Conservation (phyloP, 768 basidiomycete genomes). For the Hemileccinum impolitum region DNA sequence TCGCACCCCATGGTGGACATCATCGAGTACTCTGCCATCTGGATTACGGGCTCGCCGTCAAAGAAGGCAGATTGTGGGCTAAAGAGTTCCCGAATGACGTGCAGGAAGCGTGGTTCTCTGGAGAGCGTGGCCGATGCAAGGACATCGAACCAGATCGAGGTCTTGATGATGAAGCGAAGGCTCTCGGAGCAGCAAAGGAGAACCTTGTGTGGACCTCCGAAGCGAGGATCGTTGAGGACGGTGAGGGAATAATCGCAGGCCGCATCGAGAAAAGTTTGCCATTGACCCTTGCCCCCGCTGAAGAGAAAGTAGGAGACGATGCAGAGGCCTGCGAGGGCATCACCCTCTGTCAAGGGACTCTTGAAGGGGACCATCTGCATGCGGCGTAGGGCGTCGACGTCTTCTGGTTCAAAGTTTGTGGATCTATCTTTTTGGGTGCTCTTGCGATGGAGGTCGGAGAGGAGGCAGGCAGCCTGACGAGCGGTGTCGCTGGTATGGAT, state of each 20-base stretch:
- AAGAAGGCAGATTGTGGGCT: conserved; percentile 17
- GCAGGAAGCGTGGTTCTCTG: conserved; percentile 53
- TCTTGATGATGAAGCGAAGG: conserved; percentile 73
- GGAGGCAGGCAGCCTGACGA: conserved; percentile 56
- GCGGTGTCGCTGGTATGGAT: conserved; percentile 46
- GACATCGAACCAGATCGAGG: conserved; percentile 86
- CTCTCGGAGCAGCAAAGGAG: conserved; percentile 46
- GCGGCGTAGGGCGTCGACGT: conserved; percentile 25
- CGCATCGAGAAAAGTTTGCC: conserved; percentile 63
- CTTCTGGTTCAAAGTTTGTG: conserved; percentile 19
- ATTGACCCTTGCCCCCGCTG: conserved; percentile 67
- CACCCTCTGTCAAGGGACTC: conserved; percentile 46
- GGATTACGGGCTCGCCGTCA: conserved; percentile 38
- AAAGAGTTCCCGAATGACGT: conserved; percentile 56
- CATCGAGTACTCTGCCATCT: conserved; percentile 58
- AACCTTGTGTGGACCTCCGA: conserved; percentile 40
- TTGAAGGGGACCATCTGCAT: conserved; percentile 20
- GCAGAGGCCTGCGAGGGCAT: conserved; percentile 77
- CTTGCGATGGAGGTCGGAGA: conserved; percentile 56
- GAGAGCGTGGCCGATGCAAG: conserved; percentile 73
- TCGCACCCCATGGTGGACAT: conserved; percentile 83
- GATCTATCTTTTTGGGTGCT: conserved; percentile 25
- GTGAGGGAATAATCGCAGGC: conserved; percentile 53
- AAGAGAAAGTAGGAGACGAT: conserved; percentile 77
- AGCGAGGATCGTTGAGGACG: conserved; percentile 40